phyloP scores from a whole-genome alignment of 345 rosid species.

The Euclidium syriacum region DNA sequence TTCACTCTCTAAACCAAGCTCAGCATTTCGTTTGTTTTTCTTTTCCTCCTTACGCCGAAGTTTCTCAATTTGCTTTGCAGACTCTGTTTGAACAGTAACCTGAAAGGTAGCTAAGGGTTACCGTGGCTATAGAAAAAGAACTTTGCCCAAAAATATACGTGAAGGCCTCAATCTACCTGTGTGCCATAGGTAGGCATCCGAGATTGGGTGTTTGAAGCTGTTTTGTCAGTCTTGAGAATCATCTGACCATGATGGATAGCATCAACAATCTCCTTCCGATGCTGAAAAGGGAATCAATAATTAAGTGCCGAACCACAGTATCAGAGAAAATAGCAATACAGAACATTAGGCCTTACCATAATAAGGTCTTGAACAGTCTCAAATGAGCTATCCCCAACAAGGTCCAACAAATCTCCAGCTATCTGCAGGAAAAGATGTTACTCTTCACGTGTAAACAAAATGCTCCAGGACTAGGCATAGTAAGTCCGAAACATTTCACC shows the following conservation, averaged over 20 bases:
- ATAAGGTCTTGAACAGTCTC: slow-evolving; percentile 89
- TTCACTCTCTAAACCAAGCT: slow-evolving; percentile 58
- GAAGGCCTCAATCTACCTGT: slow-evolving; percentile 51
- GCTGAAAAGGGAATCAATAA: slow-evolving; percentile 45
- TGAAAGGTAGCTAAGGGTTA: slow-evolving; percentile 30
- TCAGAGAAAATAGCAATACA: slow-evolving; percentile 11
- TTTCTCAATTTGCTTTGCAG: slow-evolving; percentile 85
- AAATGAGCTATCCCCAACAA: slow-evolving; percentile 87
- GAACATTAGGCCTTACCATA: slow-evolving; percentile 38
- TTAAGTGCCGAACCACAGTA: background rate
- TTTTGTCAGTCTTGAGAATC: slow-evolving; percentile 70
- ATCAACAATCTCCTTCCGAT: slow-evolving; percentile 84
- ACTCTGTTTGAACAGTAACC: slow-evolving; percentile 95
- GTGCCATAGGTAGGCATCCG: slow-evolving; percentile 97
- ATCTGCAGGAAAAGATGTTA: slow-evolving; percentile 40
- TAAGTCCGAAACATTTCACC: background rate
- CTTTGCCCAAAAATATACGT: background rate
- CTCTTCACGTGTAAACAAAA: slow-evolving; percentile 4
- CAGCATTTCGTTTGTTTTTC: slow-evolving; percentile 68
- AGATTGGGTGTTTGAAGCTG: slow-evolving; percentile 54
- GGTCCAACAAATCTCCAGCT: slow-evolving; percentile 89
- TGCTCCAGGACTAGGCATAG: slow-evolving; percentile 15
- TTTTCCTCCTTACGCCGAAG: slow-evolving; percentile 97
- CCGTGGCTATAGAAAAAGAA: background rate
- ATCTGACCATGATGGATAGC: slow-evolving; percentile 74